Base-by-base conservation (phyloP, 106 monocot genomes). In the Alisma plantagoaquatica region DNA sequence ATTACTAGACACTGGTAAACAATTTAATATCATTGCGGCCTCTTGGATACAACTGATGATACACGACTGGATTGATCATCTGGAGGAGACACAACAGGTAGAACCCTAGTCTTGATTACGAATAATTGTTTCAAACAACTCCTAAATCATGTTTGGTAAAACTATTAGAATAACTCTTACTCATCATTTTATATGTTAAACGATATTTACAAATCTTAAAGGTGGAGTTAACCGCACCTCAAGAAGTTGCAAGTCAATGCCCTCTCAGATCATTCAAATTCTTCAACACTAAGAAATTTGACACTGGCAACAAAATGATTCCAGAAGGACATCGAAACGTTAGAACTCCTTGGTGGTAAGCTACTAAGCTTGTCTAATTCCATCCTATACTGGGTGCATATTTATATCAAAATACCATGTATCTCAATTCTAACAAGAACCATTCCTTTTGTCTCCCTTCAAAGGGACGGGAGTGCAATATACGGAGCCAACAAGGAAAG, bases 1-100 rank as follows among this genome's bases (percentile, higher is more conserved):
- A 2, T 63, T 65, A 18, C 69, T 73, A 29, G 77, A 62, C 31
- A 82, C 82, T 2, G 76, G 82, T 28, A 82, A 82, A 57, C 82
- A 82, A 52, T 82, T 82, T 58, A 82, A 82, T 44, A 29, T 82
- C 24, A 70, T 82, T 33, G 76, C 82, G 2, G 64, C 77, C 44
- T 35, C 82, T 12, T 82, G 82, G 82, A 82, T 82, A 21, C 82
- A 82, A 53, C 70, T 82, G 63, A 82, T 82, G 82, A 64, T 82
- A 4, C 82, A 82, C 45, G 82, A 82, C 46, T 82, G 82, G 82
- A 66, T 82, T 23, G 81, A 82, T 31, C 81, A 82, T 23, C 64
- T 82, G 0, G 82, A 82, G 52, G 72, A 66, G 19, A 82, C 77
- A 23, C 7, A 69, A 20, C 80, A 76, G 71, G 80, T 81, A 32